Percentiles rank a stretch among this genome's conserved stretches.
phyloP scores from a whole-genome alignment of 495 filamentous ascomycete species.

The Penicillium coprophilum region DNA sequence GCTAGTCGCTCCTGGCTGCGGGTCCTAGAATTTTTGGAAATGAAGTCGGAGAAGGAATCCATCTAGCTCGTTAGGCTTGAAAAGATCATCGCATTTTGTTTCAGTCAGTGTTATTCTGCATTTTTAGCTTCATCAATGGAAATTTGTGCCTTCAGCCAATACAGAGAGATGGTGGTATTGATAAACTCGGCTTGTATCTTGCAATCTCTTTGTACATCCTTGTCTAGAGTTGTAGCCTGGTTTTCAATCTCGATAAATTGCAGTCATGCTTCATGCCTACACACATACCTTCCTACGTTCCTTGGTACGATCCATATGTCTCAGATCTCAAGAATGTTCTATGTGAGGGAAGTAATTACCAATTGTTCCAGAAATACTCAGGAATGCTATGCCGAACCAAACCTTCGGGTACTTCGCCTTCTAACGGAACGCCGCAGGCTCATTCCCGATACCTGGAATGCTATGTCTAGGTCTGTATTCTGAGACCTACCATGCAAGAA shows the following conservation, averaged over 20 bases:
- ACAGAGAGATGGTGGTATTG: not conserved
- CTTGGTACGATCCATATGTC: not conserved
- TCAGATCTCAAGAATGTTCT: conserved; percentile 6
- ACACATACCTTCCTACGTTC: conserved; percentile 2
- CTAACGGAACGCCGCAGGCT: not conserved
- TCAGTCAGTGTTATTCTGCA: not conserved
- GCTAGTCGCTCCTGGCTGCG: conserved; percentile 58
- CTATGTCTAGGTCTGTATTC: not conserved
- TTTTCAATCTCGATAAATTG: not conserved
- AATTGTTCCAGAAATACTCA: not conserved
- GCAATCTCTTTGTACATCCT: not conserved
- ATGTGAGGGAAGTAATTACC: not conserved
- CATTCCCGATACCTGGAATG: not conserved
- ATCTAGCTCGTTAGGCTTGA: not conserved
- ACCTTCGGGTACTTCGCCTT: not conserved
- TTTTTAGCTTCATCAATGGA: not conserved
- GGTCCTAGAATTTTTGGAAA: conserved; percentile 17
- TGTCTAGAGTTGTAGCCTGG: not conserved
- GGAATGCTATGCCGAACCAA: not conserved
- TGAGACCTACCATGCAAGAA: not conserved
- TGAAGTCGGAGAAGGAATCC: conserved; percentile 3
- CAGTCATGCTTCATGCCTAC: not conserved
- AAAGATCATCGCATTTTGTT: not conserved
- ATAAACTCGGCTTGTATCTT: not conserved
- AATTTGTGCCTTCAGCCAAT: not conserved